phyloP scores from a whole-genome alignment of 2,329 filamentous ascomycete species.

The Leptographium lundbergii region DNA sequence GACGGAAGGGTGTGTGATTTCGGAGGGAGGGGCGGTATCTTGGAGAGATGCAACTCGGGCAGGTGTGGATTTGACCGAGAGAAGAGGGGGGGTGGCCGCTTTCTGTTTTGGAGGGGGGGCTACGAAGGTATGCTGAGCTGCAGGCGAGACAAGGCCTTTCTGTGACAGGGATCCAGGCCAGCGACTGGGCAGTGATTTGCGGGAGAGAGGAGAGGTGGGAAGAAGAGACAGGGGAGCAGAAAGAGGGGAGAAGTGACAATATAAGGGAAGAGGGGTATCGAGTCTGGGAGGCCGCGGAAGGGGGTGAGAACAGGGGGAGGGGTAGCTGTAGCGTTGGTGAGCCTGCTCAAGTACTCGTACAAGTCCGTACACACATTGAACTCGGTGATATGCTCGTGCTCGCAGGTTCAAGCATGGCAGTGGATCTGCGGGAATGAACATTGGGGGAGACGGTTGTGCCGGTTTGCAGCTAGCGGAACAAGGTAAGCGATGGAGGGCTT shows the following conservation, averaged over 20 bases:
- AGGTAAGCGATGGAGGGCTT: neutral
- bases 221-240: neutral
- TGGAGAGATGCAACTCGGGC: neutral
- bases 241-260: neutral
- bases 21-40: neutral
- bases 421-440: conserved; percentile 6
- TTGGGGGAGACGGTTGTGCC: neutral
- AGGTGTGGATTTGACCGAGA: neutral
- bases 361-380: no score
- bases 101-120: neutral
- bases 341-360: no score
- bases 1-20: conserved; percentile 1
- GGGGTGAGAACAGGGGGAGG: neutral
- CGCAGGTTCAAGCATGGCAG: conserved; percentile 2
- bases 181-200: neutral
- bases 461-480: neutral
- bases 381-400: neutral
- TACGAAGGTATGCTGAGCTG: neutral
- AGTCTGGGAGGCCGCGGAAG: neutral
- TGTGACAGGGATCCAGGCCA: neutral
- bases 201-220: neutral
- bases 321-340: neutral
- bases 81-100: neutral
- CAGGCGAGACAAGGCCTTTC: neutral
- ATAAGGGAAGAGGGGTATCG: neutral